Evolutionary conservation across 495 filamentous ascomycete genomes (phyloP), one percentile per base, ranked within the genome.

Genomic region (Aspergillus haitiensis): DNA sequence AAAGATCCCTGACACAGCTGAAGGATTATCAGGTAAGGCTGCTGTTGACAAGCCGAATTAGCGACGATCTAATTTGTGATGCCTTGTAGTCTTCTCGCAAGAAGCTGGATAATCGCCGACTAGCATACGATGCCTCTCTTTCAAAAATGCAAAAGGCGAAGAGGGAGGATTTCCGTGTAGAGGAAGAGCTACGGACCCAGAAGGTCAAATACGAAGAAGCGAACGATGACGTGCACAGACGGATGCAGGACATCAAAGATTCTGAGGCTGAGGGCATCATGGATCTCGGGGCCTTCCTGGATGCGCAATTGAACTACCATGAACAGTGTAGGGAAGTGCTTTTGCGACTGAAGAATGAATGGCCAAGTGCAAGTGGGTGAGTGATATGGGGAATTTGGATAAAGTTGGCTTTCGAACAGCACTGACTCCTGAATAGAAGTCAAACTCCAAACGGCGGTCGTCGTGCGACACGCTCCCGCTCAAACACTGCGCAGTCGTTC

Each of bases 171-270:
- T 96, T 92, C 76, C 82, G 90, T 48, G 82, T 94, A 51, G 92
- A 98, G 74, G 95, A 98, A 71, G 93, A 98, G 71, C 82, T 96
- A 52, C 87, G 95, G 59, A 82, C 85, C 12, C 88, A 96, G 69
- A 97, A 97, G 68, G 89, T 90, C 59, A 98, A 97, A 72, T 98
- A 97, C 67, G 94, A 97, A 66, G 95, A 98, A 72, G 89, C 91
- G 6, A 96, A 84, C 61, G 94, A 98, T 62, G 94, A 98, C 65
- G 93, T 98, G 58, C 81, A 85, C 62, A 86, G 93, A 61, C 84
- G 94, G 55, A 98, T 98, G 95, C 84, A 94, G 72, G 94, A 98
- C 63, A 96, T 98, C 72, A 90, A 94, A 72, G 91, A 97, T 54
- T 85, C 91, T 7, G 94, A 98, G 70, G 81, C 75, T 15, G 94